Conservation (phyloP, 2,329 filamentous ascomycete genomes). For the Aspergillus aculeatus region DNA sequence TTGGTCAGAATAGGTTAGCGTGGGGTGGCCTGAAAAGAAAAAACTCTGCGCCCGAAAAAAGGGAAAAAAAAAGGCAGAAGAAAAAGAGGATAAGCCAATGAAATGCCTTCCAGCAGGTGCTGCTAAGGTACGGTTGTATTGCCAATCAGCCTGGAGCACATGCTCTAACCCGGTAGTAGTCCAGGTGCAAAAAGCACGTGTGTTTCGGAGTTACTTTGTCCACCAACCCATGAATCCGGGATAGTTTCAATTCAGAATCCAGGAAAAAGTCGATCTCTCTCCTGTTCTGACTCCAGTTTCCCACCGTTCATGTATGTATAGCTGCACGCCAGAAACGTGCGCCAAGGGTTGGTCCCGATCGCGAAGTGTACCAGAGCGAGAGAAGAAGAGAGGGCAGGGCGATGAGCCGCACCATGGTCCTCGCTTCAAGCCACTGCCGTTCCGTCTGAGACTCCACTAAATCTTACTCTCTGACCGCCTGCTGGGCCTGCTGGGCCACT, state of each 20-base stretch:
- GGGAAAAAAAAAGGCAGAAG: too few species aligned
- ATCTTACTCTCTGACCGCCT: neutral
- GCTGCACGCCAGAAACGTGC: neutral
- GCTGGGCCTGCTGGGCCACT: neutral
- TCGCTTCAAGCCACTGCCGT: neutral
- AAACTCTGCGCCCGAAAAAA: neutral
- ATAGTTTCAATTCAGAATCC: neutral
- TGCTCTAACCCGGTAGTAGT: neutral
- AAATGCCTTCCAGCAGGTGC: neutral
- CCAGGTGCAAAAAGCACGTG: neutral
- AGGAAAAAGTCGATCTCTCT: neutral
- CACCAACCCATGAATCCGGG: neutral
- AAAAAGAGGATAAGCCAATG: neutral
- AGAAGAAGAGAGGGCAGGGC: neutral
- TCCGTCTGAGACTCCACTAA: neutral
- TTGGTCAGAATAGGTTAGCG: neutral
- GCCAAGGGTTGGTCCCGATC: neutral
- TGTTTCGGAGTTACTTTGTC: neutral
- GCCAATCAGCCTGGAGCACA: neutral
- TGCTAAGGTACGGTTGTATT: neutral
- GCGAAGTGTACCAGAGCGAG: neutral
- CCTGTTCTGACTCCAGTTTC: neutral
- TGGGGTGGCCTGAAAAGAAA: neutral
- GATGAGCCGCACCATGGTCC: neutral
- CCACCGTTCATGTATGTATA: neutral